Evolutionary conservation across 768 basidiomycete species (phyloP), one percentile per base, ranked within the genome.

Genomic region (Crepidotus variabilis): DNA sequence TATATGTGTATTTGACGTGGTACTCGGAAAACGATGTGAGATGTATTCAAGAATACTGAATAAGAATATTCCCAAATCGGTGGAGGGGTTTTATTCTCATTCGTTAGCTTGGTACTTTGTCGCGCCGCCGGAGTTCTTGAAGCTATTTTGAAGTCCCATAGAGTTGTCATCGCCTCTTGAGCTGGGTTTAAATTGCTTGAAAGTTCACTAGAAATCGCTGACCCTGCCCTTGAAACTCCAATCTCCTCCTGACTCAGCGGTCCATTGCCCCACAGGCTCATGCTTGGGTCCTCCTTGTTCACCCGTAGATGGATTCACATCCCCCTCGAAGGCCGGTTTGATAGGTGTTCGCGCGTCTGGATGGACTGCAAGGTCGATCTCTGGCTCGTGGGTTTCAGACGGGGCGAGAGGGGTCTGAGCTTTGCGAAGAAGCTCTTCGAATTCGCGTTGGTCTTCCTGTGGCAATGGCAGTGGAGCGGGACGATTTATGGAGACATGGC

Each of bases 181-280:
- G 28, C 28, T 28, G 28, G 28, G 28, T 28, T 28, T 28, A 50
- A n/a, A 22, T 22, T 50, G 18, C 1, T 50, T 50, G 24, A 6
- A 21, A 22, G 13, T 47, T 47, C 28, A 34, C 50, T 68, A 94
- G 71, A 94, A 94, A 74, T 94, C 92, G 18, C 90, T 90, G 23
- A 92, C 92, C 21, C 91, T 78, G 10, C 93, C 93, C 63, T 90
- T 92, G 74, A 87, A 91, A 62, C 91, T 94, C 93, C 93, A 95
- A 65, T 94, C 93, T 2, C 88, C 88, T 47, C 79, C 77, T 35
- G 77, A 72, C 55, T 74, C 74, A 51, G 71, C 71, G 16, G 73
- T 74, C 83, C 84, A 87, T 51, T 73, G 79, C 34, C 72, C 67
- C 9, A 94, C 80, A 13, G 94, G 94, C 67, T 96, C 94, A 28